phyloP scores from a whole-genome alignment of 371 early-diverging fungal species.

The Dichotomocladium elegans region DNA sequence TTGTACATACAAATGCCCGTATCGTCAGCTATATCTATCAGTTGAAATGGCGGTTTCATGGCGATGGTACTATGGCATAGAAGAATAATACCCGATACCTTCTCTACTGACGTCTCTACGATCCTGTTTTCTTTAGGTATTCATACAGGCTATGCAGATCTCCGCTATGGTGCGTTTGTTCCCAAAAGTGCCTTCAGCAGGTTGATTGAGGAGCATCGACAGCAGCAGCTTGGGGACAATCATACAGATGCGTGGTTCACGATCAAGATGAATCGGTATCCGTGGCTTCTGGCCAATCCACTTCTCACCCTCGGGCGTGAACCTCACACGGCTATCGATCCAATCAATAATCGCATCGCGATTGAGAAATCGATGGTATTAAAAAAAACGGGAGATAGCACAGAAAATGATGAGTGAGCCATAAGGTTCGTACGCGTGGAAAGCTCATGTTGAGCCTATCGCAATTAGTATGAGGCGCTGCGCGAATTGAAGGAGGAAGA shows the following conservation, averaged over 20 bases:
- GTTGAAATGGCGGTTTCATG: slow-evolving; percentile 55
- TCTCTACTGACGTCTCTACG: too few relatives aligned
- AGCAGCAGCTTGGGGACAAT: slow-evolving; percentile 20
- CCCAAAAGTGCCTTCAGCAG: slow-evolving; percentile 43
- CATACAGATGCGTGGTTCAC: slow-evolving; percentile 54
- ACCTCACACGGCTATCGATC: neutral
- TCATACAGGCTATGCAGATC: slow-evolving; percentile 60
- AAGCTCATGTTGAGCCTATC: neutral
- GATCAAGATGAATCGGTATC: slow-evolving; percentile 59
- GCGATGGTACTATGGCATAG: slow-evolving; percentile 32
- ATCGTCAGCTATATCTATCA: slow-evolving; percentile 48
- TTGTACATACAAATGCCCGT: slow-evolving; percentile 51
- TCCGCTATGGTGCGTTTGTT: slow-evolving; percentile 57
- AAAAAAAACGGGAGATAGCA: neutral
- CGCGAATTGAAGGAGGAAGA: slow-evolving; percentile 10
- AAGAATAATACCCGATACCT: too few relatives aligned
- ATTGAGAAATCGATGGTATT: slow-evolving; percentile 2
- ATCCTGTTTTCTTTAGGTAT: too few relatives aligned
- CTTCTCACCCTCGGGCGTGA: slow-evolving; percentile 17
- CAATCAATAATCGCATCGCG: neutral
- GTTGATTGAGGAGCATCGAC: slow-evolving; percentile 43
- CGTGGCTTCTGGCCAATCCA: slow-evolving; percentile 57
- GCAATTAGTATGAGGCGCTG: slow-evolving; percentile 26
- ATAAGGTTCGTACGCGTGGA: too few relatives aligned
- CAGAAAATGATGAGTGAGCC: too few relatives aligned